Conservation (phyloP, 129 eudicot genomes). For the Centaurea solstitialis region DNA sequence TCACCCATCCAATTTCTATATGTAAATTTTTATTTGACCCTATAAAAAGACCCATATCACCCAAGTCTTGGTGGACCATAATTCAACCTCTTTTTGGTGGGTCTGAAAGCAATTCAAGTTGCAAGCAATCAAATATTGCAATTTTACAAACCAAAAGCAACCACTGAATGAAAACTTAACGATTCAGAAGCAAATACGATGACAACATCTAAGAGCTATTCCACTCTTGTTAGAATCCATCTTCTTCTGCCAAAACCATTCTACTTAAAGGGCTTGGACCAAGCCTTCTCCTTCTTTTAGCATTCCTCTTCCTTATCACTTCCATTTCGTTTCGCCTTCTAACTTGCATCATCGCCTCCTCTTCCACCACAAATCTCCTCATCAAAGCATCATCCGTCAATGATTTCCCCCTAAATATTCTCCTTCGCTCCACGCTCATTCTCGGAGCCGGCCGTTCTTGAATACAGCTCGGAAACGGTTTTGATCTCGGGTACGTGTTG, state of each 20-base stretch:
- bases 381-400: slow-evolving; percentile 83
- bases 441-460: slow-evolving; percentile 57
- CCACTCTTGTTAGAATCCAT: slow-evolving; percentile 17
- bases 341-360: slow-evolving; percentile 96
- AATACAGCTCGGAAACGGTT: slow-evolving; percentile 40
- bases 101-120: slow-evolving; percentile 23
- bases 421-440: slow-evolving; percentile 67
- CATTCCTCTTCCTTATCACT: slow-evolving; percentile 78
- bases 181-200: slow-evolving; percentile 4
- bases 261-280: slow-evolving; percentile 93
- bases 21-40: too few relatives aligned
- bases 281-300: slow-evolving; percentile 74
- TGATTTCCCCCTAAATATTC: slow-evolving; percentile 84
- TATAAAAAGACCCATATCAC: not conserved
- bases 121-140: slow-evolving; percentile 28
- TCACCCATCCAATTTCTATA: too few relatives aligned
- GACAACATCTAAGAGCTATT: slow-evolving; percentile 5
- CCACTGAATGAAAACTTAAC: slow-evolving; percentile 1
- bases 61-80: not conserved
- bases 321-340: slow-evolving; percentile 92
- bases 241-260: slow-evolving; percentile 80
- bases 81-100: not conserved
- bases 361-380: slow-evolving; percentile 90
- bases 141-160: slow-evolving; percentile 22
- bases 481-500: slow-evolving; percentile 84